These are phyloP conservation scores for Coelastrella sp. DNA, from an alignment of 139 green algal genomes.

Conservation along the genomic window DNA sequence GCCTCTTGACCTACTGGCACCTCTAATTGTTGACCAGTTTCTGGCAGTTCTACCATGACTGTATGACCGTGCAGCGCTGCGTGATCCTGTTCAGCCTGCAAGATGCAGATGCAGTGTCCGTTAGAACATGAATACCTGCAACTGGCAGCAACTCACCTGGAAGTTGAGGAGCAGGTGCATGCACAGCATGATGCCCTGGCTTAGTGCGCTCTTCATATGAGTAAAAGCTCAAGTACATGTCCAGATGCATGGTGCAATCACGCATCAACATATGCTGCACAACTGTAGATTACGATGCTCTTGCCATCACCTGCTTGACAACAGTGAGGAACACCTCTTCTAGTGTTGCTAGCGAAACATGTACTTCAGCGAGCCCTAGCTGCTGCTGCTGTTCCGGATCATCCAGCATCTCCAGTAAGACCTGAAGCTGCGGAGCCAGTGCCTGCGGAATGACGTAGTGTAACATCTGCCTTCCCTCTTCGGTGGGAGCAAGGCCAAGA, in stretches of 20 bases:
- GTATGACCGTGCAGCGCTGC: conserved; percentile 26
- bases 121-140: no score
- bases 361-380: conserved; percentile 39
- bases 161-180: no score
- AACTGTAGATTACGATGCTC: no score
- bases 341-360: conserved; percentile 53
- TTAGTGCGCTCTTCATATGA: no score
- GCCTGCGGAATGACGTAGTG: conserved; percentile 19
- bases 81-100: conserved; percentile 34
- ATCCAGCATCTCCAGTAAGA: conserved; percentile 33
- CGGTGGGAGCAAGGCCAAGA: conserved; percentile 17
- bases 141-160: no score
- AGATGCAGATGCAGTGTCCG: no score
- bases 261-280: no score
- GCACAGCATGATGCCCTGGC: no score
- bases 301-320: conserved; percentile 42
- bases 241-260: no score
- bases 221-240: no score
- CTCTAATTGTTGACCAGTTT: conserved; percentile 25
- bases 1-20: conserved; percentile 41
- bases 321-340: conserved; percentile 59
- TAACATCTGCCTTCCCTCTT: conserved; percentile 23
- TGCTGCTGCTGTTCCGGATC: conserved; percentile 25
- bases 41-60: conserved; percentile 27
- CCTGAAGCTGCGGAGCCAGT: conserved; percentile 24